A percentile compares a stretch with the other conserved stretches of the same genome.
phyloP scores from a whole-genome alignment of 805 yeast species.

The Candida ortonii region DNA sequence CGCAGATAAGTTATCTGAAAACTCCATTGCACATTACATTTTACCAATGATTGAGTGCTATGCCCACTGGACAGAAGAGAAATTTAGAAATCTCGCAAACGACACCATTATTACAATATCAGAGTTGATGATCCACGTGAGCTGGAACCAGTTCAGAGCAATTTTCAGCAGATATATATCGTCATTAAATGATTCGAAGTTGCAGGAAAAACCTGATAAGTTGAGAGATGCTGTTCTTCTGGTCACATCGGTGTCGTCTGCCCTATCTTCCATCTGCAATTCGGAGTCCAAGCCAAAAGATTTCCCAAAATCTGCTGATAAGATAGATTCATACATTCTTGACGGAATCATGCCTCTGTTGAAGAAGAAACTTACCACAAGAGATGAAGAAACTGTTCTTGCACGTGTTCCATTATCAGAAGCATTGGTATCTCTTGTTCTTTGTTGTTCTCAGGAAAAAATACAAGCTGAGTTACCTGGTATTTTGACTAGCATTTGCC shows the following conservation, averaged over 20 bases:
- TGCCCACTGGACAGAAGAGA: slow-evolving; percentile 59
- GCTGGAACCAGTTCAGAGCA: slow-evolving; percentile 81
- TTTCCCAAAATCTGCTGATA: slow-evolving; percentile 36
- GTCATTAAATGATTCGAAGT: slow-evolving; percentile 20
- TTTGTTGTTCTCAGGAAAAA: slow-evolving; percentile 56
- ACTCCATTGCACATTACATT: slow-evolving; percentile 71
- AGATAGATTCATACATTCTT: slow-evolving; percentile 47
- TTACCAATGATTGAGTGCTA: slow-evolving; percentile 84
- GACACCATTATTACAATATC: slow-evolving; percentile 67
- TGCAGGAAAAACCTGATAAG: slow-evolving; percentile 34
- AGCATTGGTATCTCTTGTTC: slow-evolving; percentile 66
- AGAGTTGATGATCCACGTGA: slow-evolving; percentile 50
- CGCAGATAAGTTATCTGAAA: slow-evolving; percentile 46
- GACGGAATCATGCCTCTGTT: slow-evolving; percentile 61
- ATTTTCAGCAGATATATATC: slow-evolving; percentile 63
- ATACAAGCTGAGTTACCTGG: slow-evolving; percentile 71
- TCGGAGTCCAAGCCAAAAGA: slow-evolving; percentile 20
- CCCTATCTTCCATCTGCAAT: slow-evolving; percentile 30
- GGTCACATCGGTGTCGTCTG: slow-evolving; percentile 53
- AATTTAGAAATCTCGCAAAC: slow-evolving; percentile 56
- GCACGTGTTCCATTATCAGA: slow-evolving; percentile 78
- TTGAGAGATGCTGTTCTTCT: slow-evolving; percentile 59
- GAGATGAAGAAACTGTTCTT: slow-evolving; percentile 77
- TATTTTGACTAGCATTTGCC: slow-evolving; percentile 80
- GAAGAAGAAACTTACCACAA: slow-evolving; percentile 52